Base-by-base conservation (phyloP, 1,284 basidiomycete genomes). In the Ceratobasidium papillatum region DNA sequence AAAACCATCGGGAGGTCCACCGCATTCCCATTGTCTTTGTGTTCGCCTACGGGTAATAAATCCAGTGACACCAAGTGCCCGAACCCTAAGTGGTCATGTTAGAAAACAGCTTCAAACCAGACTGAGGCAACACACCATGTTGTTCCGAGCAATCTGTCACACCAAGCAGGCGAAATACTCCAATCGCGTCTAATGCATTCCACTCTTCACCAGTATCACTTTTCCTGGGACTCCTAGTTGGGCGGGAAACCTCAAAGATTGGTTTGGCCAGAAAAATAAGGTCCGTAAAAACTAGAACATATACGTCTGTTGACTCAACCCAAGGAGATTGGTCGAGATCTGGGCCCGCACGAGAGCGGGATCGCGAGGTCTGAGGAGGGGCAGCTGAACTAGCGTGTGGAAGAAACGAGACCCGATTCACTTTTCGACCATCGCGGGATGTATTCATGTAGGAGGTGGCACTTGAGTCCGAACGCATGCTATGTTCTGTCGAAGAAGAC, bases 251-350 rank as follows among this genome's bases (percentile, higher is more conserved):
- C 69, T 79, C 82, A 52, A 75, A 78, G 25, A 79, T 49, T 11
- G 81, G 81, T 34, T 81, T 81, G 19, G 86, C 84, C 25, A 93
- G 79, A 36, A 93, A 78, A 27, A 93, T 80, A 45, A 93, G 78
- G 82, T 94, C 92, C 47, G 88, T 88, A 80, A 94, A 93, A 8
- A 94, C 84, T 71, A 92, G 86, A 54, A 86, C 85, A 78, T 88
- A 86, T 1, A 88, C 80, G 38, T 75, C 78, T 12, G 77, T 72
- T 75, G 80, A 77, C 71, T 71, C 68, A 19, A 47, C 3, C 8
- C 65, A 62, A 19, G 65, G 59, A 45, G 30, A 74, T 2, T 58
- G 58, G 4, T 8, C 25, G 36, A 22, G 49, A 54, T 38, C 25
- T 38, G 51, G 5, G 14, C n/a, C 45, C 25, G 64, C 2, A 32